These are phyloP conservation scores for Saccharum spontaneum DNA, from an alignment of 176 grass and related monocot species.

Conservation along the genomic window DNA sequence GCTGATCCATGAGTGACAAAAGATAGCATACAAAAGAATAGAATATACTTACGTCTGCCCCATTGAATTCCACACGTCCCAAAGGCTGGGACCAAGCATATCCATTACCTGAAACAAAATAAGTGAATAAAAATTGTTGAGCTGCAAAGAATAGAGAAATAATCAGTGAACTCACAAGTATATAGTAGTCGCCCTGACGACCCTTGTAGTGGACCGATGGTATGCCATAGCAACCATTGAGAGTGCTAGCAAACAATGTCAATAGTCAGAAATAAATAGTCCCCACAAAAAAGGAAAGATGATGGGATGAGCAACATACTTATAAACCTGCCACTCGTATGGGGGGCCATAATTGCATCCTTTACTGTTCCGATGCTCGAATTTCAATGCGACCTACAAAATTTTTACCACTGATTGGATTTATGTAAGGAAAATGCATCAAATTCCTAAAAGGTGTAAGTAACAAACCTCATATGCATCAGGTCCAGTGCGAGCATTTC, in stretches of 20 bases:
- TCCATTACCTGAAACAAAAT: constrained; percentile 78
- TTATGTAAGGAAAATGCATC: constrained; percentile 9
- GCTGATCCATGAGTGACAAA: constrained; percentile 1
- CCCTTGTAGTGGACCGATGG: constrained; percentile 89
- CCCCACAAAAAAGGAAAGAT: constrained; percentile 10
- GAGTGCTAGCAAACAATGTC: constrained; percentile 49
- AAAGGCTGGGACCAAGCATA: constrained; percentile 96
- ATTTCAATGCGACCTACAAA: constrained; percentile 80
- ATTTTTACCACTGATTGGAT: constrained; percentile 6
- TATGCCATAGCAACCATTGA: constrained; percentile 87
- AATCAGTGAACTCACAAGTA: constrained; percentile 60
- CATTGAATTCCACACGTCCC: constrained; percentile 94
- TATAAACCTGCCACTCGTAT: constrained; percentile 97
- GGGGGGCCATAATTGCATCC: constrained; percentile 92
- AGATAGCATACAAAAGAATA: constrained; percentile 31
- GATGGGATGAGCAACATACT: constrained; percentile 46
- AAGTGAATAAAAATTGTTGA: constrained; percentile 6
- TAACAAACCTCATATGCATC: constrained; percentile 86
- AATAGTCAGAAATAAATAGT: constrained; percentile 33
- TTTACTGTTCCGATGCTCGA: constrained; percentile 92
- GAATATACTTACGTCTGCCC: constrained; percentile 67
- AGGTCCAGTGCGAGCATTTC: constrained; percentile 60
- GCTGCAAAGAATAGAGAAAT: constrained; percentile 28
- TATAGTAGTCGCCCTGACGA: constrained; percentile 85
- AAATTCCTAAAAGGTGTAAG: constrained; percentile 19